Base-by-base conservation (phyloP, 768 basidiomycete species). In the Vararia minispora region DNA sequence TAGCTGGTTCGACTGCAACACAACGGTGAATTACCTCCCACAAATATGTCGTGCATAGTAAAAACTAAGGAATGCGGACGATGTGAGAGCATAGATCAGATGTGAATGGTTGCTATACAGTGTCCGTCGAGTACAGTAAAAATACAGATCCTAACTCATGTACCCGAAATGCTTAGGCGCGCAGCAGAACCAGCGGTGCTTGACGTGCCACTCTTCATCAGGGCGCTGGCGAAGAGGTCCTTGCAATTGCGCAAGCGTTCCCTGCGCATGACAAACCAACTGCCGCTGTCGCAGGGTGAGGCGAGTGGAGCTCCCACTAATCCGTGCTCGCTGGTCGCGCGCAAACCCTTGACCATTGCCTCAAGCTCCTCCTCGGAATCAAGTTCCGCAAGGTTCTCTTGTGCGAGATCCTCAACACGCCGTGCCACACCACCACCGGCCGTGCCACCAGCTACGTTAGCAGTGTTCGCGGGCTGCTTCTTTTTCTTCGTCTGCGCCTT, bases 361-460 rank as follows among this genome's bases (percentile, higher is more conserved):
- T 91, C 88, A 33, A 90, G 64, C 58, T 91, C 88, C 8, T 75
- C 78, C 50, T 90, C 87, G 4, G 86, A 89, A 54, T 90, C 86
- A 45, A 90, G 45, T 41, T 86, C 79, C 34, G 83, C 81, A 36
- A 81, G 58, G 44, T 87, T 80, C 54, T 87, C 83, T 17, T 30
- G 25, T 1, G 40, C 47, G 12, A 35, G 38, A 28, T 68, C 67
- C 4, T 60, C 63, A 1, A 62, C 67, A 33, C 71, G 56, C 11
- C 70, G 66, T 3, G 65, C 65, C 0, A 68, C 63, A 7, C 42
- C 45, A 2, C 37, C 18, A 17, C 40, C 41, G 3, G 69, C 66
- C 6, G 69, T 28, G 16, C 49, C 48, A 1, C 52, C 48, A 0
- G 54, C 50, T 1, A 52, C 68, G 0, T 73, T 68, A 0, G 67